Conservation (phyloP, 1,284 basidiomycete genomes). For the Leccinum fallax region DNA sequence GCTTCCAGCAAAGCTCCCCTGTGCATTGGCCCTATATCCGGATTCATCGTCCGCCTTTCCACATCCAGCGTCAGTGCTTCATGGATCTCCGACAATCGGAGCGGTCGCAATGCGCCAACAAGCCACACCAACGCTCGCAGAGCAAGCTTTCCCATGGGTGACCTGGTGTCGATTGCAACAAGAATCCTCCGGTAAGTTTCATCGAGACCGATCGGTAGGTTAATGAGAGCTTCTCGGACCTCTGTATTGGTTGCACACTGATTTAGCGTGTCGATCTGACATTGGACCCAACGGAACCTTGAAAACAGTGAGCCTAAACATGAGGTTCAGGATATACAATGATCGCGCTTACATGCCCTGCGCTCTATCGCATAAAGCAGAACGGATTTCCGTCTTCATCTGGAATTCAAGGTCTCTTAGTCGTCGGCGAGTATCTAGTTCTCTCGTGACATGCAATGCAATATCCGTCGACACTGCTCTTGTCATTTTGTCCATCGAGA, state of each 20-base stretch:
- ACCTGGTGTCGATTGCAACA: background rate
- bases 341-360: conserved; percentile 14
- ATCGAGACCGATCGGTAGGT: conserved; percentile 10
- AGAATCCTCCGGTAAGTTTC: conserved; percentile 14
- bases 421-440: conserved; percentile 11
- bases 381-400: conserved; percentile 11
- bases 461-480: conserved; percentile 9
- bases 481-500: conserved; percentile 10
- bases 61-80: conserved; percentile 8
- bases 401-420: conserved; percentile 1
- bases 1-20: conserved; percentile 1
- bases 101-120: conserved; percentile 7
- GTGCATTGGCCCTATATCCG: conserved; percentile 5
- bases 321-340: background rate
- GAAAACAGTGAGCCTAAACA: background rate
- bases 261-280: conserved; percentile 11
- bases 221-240: conserved; percentile 8
- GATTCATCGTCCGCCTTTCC: background rate
- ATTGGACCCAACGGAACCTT: conserved; percentile 19
- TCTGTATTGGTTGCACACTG: conserved; percentile 9
- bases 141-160: conserved; percentile 6
- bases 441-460: conserved; percentile 13
- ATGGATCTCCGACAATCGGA: conserved; percentile 6
- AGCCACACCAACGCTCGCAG: conserved; percentile 8
- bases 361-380: conserved; percentile 6